Evolutionary conservation across 208 protist species (phyloP).

Genomic region (Wallacemonas sp.): DNA sequence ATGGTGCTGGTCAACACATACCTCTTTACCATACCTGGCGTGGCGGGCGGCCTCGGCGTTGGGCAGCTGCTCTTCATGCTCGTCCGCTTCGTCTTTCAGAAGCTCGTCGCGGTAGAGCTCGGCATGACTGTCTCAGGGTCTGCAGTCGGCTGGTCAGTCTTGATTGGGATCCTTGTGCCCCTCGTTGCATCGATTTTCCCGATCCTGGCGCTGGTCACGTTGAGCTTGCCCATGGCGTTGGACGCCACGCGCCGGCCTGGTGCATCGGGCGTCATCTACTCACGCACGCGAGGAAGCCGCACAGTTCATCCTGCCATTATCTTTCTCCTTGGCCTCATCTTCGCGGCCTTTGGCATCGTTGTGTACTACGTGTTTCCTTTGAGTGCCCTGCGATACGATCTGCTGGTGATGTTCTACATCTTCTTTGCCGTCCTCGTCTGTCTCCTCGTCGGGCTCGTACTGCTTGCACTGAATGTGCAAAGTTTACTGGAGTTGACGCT

Average conservation of each 20-base stretch:
- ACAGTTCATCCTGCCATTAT: slow-evolving; percentile 31
- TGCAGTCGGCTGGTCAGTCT: slow-evolving; percentile 65
- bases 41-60: slow-evolving; percentile 61
- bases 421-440: slow-evolving; percentile 92
- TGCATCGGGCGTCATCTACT: slow-evolving; percentile 70
- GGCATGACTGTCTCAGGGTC: slow-evolving; percentile 28
- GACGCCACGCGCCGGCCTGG: slow-evolving; percentile 53
- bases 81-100: slow-evolving; percentile 35
- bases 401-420: slow-evolving; percentile 92
- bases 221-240: slow-evolving; percentile 87
- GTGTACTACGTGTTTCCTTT: slow-evolving; percentile 95
- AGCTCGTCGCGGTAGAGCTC: slow-evolving; percentile 45
- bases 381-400: slow-evolving; percentile 79
- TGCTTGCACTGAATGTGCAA: slow-evolving; percentile 93
- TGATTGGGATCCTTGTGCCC: slow-evolving; percentile 86
- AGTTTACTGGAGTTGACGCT: slow-evolving; percentile 50
- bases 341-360: slow-evolving; percentile 74
- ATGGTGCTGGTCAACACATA: slow-evolving; percentile 66
- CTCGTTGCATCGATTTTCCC: slow-evolving; percentile 87
- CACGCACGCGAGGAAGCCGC: slow-evolving; percentile 45
- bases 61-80: slow-evolving; percentile 57
- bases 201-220: slow-evolving; percentile 71
- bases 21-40: slow-evolving; percentile 82
- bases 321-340: slow-evolving; percentile 51
- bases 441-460: slow-evolving; percentile 88